Percentiles rank a stretch among this genome's conserved stretches.
Conservation (phyloP, 83 land plant species). For the Diphasiastrum complanatum region DNA sequence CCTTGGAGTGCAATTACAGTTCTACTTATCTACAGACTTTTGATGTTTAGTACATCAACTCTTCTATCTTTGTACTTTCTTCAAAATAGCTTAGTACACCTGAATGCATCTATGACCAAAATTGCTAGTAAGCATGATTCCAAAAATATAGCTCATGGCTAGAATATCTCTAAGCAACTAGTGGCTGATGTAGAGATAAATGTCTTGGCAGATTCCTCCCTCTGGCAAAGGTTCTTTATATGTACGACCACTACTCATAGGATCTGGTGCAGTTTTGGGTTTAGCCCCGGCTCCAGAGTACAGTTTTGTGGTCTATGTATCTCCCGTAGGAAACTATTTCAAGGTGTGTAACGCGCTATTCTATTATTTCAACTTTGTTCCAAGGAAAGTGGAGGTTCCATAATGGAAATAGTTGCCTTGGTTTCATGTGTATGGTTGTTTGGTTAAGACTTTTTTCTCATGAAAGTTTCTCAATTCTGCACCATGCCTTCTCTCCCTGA, state of each 20-base stretch:
- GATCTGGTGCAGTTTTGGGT: slow-evolving; percentile 41
- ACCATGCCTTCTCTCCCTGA: too few relatives aligned
- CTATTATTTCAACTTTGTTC: background rate
- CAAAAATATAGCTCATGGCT: too few relatives aligned
- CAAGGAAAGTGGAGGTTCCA: background rate
- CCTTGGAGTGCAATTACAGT: background rate
- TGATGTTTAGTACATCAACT: too few relatives aligned
- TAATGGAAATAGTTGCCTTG: too few relatives aligned
- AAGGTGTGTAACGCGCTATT: slow-evolving; percentile 21
- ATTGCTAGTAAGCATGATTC: too few relatives aligned
- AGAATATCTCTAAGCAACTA: too few relatives aligned
- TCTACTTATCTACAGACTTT: too few relatives aligned
- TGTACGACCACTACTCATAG: slow-evolving; percentile 46
- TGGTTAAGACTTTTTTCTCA: too few relatives aligned
- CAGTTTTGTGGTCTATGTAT: slow-evolving; percentile 41
- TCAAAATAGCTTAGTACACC: too few relatives aligned
- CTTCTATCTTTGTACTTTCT: too few relatives aligned
- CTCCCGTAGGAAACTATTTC: slow-evolving; percentile 52
- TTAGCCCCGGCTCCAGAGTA: slow-evolving; percentile 54
- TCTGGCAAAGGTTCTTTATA: slow-evolving; percentile 49
- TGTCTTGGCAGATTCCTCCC: slow-evolving; percentile 43
- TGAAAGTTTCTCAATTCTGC: too few relatives aligned
- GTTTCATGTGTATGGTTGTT: background rate
- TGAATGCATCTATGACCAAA: too few relatives aligned
- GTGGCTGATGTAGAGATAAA: slow-evolving; percentile 1